Conservation (phyloP, 768 basidiomycete genomes). For the Mrakia hoshinonis region DNA sequence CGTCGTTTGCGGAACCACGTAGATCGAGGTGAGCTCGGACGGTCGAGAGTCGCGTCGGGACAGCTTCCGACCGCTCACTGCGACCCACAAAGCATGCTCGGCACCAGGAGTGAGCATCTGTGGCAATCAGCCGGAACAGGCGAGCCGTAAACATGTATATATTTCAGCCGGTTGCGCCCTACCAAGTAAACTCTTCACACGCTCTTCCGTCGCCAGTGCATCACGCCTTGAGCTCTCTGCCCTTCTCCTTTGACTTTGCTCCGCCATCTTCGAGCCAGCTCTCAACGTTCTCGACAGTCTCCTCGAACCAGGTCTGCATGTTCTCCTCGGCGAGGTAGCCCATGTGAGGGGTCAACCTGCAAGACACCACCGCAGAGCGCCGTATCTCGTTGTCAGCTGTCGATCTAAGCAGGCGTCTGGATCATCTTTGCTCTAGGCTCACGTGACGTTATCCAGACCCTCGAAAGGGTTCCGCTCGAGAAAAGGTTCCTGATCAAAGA, state of each 20-base stretch:
- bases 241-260: background rate
- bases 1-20: background rate
- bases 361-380: too few species aligned
- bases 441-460: constrained; percentile 17
- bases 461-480: constrained; percentile 9
- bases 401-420: too few species aligned
- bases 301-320: constrained; percentile 11
- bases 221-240: constrained; percentile 4
- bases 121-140: too few species aligned
- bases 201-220: background rate
- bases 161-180: too few species aligned
- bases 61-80: too few species aligned
- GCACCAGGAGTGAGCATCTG: too few species aligned
- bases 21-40: too few species aligned
- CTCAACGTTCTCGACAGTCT: constrained; percentile 23
- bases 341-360: constrained; percentile 25
- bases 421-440: background rate
- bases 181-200: too few species aligned
- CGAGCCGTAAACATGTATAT: too few species aligned
- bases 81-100: too few species aligned
- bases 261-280: constrained; percentile 9
- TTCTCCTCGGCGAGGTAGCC: constrained; percentile 19
- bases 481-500: constrained; percentile 23
- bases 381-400: too few species aligned
- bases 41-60: too few species aligned